phyloP scores from a whole-genome alignment of 192 early-diverging fungal genomes.

The Coemansia sp. region DNA sequence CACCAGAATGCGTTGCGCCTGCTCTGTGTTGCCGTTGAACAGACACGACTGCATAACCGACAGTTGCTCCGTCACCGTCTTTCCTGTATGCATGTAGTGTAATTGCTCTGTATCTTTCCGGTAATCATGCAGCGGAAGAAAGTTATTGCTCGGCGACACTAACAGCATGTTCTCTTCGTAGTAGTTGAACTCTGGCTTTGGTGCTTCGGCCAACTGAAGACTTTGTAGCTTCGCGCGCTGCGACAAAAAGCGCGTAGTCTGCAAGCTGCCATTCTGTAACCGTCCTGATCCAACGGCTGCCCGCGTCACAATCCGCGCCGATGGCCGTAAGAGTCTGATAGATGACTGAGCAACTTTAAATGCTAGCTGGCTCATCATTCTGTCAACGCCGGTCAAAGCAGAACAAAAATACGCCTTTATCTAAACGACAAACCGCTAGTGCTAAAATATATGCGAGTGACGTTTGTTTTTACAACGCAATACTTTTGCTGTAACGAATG shows the following conservation, averaged over 20 bases:
- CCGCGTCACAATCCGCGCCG: conserved; percentile 9
- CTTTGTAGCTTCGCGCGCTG: conserved; percentile 18
- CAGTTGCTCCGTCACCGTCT: conserved; percentile 68
- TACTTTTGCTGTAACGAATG: neutral
- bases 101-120: conserved; percentile 19
- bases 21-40: conserved; percentile 66
- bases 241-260: conserved; percentile 12
- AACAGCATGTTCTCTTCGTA: conserved; percentile 27
- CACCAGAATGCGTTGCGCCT: conserved; percentile 71
- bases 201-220: conserved; percentile 18
- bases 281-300: neutral
- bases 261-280: neutral
- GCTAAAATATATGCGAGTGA: neutral
- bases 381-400: neutral
- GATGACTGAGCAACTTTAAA: conserved; percentile 19
- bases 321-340: neutral
- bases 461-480: neutral
- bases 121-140: conserved; percentile 17
- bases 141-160: conserved; percentile 9
- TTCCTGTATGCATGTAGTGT: conserved; percentile 45
- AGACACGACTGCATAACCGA: conserved; percentile 77
- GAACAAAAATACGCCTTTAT: too few species aligned
- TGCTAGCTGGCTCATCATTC: conserved; percentile 42
- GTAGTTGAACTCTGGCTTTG: neutral
- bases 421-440: too few species aligned